Base-by-base conservation (phyloP, 73 alveolate genomes). In the Tetrahymena malaccensis region DNA sequence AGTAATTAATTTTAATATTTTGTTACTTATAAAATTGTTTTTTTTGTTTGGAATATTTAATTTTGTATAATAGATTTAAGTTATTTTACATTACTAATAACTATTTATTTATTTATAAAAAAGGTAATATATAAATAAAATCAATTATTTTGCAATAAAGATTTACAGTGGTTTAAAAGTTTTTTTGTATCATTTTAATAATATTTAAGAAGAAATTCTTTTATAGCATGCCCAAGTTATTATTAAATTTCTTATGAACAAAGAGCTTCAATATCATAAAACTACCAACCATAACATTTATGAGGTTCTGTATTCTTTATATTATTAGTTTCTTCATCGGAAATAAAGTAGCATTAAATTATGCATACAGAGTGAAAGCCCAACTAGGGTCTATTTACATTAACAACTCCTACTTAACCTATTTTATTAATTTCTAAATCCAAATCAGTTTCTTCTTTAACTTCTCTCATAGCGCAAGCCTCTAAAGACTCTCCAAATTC, bases 361-460 rank as follows among this genome's bases (percentile, higher is more conserved):
- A 70, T 70, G 17, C 34, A 31, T 0, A 70, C 31, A 27, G 89
- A 70, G 89, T 70, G 89, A 33, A 70, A 70, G 37, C 37, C 37
- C 17, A 22, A 3, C 17, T 70, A 31, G 17, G 89, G 89, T 70
- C 37, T 70, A 70, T 31, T 70, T 19, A 70, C 43, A 70, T 70
- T 70, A 70, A 2, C 35, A 3, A 31, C 89, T 70, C 89, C 89
- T 70, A 70, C 34, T 70, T 70, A 70, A n/a, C 22, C 37, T 70
- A 70, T 19, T 27, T 70, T 70, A 4, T 2, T 33, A 19, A 70
- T 12, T 31, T 70, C 17, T 22, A 97, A 38, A 57, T 93, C 93
- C 43, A 96, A 96, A 27, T 97, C 98, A 5, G 98, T 95, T 96
- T 98, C 99, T 96, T 98, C 99, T 33, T 93, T 56, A 70, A 98